Evolutionary conservation across 106 monocot genomes (phyloP).

Genomic region (Triglochin maritima): DNA sequence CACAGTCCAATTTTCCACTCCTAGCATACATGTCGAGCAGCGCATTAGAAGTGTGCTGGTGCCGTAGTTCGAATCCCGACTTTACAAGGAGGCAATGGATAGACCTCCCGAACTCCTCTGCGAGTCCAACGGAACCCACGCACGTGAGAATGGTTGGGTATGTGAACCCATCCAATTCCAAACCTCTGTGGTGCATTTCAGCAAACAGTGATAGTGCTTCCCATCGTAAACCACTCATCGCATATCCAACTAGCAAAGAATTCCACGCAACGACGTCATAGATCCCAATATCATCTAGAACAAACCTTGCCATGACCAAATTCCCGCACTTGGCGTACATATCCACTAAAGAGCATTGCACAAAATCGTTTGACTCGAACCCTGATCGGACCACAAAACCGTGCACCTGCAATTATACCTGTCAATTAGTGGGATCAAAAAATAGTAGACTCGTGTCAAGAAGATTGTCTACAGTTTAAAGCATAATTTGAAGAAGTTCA

Average conservation of each 20-base stretch:
- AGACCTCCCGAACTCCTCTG: slow-evolving; percentile 6
- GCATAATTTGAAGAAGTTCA: too few species aligned
- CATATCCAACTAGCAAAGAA: slow-evolving; percentile 24
- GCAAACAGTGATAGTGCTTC: slow-evolving; percentile 30
- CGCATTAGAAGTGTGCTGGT: slow-evolving; percentile 33
- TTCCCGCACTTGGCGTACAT: slow-evolving; percentile 34
- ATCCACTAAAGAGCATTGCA: slow-evolving; percentile 32
- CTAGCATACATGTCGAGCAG: slow-evolving; percentile 28
- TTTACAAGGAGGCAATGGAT: slow-evolving; percentile 24
- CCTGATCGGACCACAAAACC: slow-evolving; percentile 28
- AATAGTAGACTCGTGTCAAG: too few species aligned
- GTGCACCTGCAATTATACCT: slow-evolving; percentile 26
- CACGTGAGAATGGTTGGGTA: slow-evolving; percentile 39
- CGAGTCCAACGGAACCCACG: slow-evolving; percentile 3
- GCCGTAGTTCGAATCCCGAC: slow-evolving; percentile 8
- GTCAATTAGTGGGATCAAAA: neutral
- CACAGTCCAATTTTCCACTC: slow-evolving; percentile 12
- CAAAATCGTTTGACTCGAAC: slow-evolving; percentile 25
- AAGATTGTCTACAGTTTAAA: too few species aligned
- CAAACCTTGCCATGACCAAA: slow-evolving; percentile 7
- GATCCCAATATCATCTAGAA: slow-evolving; percentile 12
- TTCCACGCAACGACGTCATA: slow-evolving; percentile 42
- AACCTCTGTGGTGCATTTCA: slow-evolving; percentile 36
- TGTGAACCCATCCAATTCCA: slow-evolving; percentile 44
- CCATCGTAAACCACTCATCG: slow-evolving; percentile 5